phyloP scores from a whole-genome alignment of 2,329 filamentous ascomycete species.

The Bretziella fagacearum region DNA sequence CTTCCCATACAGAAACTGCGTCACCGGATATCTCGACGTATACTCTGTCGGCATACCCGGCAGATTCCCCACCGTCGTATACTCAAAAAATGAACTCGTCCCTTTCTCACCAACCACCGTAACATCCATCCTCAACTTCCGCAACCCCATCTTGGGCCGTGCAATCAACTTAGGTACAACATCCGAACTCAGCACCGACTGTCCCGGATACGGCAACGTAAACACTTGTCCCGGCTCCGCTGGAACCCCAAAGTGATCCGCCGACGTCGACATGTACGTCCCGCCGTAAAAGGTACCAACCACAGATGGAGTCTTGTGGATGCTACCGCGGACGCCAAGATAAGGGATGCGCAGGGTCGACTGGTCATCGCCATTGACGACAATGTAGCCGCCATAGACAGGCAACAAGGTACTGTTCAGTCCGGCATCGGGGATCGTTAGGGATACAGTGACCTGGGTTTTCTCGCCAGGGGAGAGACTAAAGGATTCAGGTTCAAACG shows the following conservation, averaged over 20 bases:
- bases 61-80: neutral
- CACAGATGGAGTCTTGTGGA: neutral
- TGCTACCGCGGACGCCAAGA: neutral
- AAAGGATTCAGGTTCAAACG: neutral
- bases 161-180: neutral
- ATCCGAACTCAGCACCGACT: neutral
- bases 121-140: neutral
- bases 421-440: neutral
- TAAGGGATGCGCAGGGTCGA: neutral
- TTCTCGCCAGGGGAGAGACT: neutral
- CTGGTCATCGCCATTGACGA: neutral
- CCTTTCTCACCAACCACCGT: neutral
- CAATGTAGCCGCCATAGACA: neutral
- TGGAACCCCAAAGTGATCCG: neutral
- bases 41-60: neutral
- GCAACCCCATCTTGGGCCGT: neutral
- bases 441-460: neutral
- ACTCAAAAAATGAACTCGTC: neutral
- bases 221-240: neutral
- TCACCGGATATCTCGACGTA: constrained; percentile 18
- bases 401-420: neutral
- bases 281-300: neutral
- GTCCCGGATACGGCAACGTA: neutral
- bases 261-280: neutral
- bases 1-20: constrained; percentile 28